Base-by-base conservation (phyloP, 2,329 filamentous ascomycete species). In the Penicillium sp. region DNA sequence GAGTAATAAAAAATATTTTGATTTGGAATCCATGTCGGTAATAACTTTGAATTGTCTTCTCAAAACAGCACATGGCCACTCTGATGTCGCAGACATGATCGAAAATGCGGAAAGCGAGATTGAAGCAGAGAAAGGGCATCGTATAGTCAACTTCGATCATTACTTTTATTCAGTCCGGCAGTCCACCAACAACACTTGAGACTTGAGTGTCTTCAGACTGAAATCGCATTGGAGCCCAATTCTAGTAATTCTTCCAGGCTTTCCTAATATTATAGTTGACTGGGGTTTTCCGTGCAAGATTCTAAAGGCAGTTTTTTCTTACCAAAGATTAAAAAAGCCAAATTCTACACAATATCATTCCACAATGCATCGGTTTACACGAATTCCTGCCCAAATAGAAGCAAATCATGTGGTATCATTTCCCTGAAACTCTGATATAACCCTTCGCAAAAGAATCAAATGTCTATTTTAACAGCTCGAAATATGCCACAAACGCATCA, bases 1-100 rank as follows among this genome's bases (percentile, higher is more conserved):
- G 26, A 49, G 47, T 49, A 49, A 49, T 49, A 16, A 49, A 49
- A 49, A 21, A 49, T 11, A 22, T 11, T 33, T 37, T 37, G 31
- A 37, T 49, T n/a, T 37, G 3, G 6, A 35, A 31, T 11, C 8
- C 9, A 44, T 46, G 14, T 46, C 24, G 5, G 9, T 42, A 37
- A 0, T 3, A 9, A 1, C n/a, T 8, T 37, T 19, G 1, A 33
- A 2, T 14, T 37, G 16, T 9, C 11, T 13, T 13, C 1, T 0
- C 5, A 35, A 35, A 35, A 14, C 16, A 35, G n/a, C 3, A 8
- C 4, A 35, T n/a, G 33, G 11, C 6, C 13, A 35, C 16, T 7
- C 4, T 35, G 16, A 35, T n/a, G 16, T 35, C 33, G 33, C 33
- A 14, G 7, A 16, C 5, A 35, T 35, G 13, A 8, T 35, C 6